Conservation (phyloP, 495 filamentous ascomycete genomes). For the Lasiosphaeria ovina region DNA sequence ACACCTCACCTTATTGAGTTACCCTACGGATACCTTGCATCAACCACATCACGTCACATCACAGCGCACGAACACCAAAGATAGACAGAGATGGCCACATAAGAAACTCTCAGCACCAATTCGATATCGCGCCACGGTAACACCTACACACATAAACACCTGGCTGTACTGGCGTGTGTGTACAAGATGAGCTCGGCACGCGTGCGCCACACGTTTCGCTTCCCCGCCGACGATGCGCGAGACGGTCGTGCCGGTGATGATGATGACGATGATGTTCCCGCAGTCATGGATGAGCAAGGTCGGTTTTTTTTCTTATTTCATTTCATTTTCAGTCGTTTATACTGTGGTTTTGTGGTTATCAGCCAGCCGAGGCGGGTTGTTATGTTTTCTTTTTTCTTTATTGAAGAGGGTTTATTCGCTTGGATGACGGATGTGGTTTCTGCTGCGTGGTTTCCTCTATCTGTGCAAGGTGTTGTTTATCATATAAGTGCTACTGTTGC, state of each 20-base stretch:
- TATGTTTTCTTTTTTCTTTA: conserved; percentile 2
- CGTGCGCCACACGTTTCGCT: conserved; percentile 62
- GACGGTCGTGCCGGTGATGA: conserved; percentile 22
- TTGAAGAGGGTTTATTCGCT: background rate
- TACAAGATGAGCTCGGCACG: conserved; percentile 31
- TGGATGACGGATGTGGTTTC: too few relatives aligned
- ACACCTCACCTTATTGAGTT: too few relatives aligned
- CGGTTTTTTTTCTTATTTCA: conserved; percentile 4
- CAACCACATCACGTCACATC: too few relatives aligned
- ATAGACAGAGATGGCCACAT: too few relatives aligned
- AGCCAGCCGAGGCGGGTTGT: background rate
- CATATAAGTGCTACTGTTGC: too few relatives aligned
- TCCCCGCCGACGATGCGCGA: conserved; percentile 48
- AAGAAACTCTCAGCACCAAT: too few relatives aligned
- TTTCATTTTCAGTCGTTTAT: background rate
- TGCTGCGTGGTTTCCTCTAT: too few relatives aligned
- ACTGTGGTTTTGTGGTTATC: background rate
- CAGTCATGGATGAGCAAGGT: conserved; percentile 66
- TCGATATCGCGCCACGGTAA: too few relatives aligned
- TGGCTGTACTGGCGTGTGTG: background rate
- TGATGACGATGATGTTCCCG: conserved; percentile 27
- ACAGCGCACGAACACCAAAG: too few relatives aligned
- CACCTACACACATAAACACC: too few relatives aligned
- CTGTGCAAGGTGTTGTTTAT: too few relatives aligned
- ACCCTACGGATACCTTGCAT: too few relatives aligned